Percentiles rank a stretch among this genome's conserved stretches.
Conservation (phyloP, 176 grass and related monocot species). For the Hsuehochloa calcarea region DNA sequence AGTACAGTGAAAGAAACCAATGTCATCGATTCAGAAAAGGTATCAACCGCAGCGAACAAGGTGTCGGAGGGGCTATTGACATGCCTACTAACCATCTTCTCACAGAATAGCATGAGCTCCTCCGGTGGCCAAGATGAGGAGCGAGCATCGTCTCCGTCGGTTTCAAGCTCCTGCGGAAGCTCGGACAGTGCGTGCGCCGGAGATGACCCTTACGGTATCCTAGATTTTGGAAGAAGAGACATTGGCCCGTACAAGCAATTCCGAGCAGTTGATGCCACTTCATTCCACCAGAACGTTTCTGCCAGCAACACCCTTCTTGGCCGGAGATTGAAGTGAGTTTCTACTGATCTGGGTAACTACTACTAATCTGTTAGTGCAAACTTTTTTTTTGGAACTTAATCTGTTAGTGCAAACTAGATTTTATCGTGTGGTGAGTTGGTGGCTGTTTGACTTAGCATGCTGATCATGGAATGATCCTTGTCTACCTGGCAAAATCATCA, state of each 20-base stretch:
- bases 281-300: constrained; percentile 24
- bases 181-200: constrained; percentile 16
- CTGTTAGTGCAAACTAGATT: constrained; percentile 4
- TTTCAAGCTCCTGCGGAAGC: constrained; percentile 45
- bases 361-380: not conserved
- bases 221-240: constrained; percentile 57
- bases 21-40: constrained; percentile 28
- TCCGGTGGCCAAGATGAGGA: constrained; percentile 41
- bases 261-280: constrained; percentile 38
- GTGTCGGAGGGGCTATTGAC: constrained; percentile 71
- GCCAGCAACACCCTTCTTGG: constrained; percentile 29
- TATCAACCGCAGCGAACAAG: constrained; percentile 44
- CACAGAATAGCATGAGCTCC: constrained; percentile 52
- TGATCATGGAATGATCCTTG: constrained; percentile 13
- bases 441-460: constrained; percentile 7
- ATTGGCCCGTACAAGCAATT: constrained; percentile 64
- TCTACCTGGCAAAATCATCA: constrained; percentile 32
- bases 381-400: not conserved
- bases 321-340: constrained; percentile 70
- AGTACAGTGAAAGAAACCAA: constrained; percentile 12
- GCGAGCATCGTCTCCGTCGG: constrained; percentile 38
- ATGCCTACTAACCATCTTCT: constrained; percentile 69
- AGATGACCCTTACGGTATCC: constrained; percentile 56
- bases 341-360: constrained; percentile 26
- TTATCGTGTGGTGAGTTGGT: not conserved